Evolutionary conservation across 331 rosid species (phyloP).

Genomic region (Spiraea crenata): DNA sequence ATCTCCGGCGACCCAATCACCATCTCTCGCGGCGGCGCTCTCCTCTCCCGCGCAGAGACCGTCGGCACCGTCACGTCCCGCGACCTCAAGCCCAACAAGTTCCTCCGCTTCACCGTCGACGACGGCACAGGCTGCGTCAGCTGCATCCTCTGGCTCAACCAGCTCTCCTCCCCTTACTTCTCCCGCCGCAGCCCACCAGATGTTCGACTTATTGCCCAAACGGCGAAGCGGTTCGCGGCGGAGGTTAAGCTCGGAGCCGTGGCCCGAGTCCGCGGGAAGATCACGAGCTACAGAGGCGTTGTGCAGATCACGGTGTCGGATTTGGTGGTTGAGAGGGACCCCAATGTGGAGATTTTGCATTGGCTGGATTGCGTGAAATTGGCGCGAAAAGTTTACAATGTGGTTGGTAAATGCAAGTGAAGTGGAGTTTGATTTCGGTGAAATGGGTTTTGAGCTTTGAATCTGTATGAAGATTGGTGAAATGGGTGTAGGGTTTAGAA

Average conservation of each 20-base stretch:
- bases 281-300: conserved; percentile 38
- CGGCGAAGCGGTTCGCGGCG: conserved; percentile 31
- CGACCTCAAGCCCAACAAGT: conserved; percentile 46
- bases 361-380: conserved; percentile 62
- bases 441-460: not conserved
- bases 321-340: conserved; percentile 65
- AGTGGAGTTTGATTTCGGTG: not conserved
- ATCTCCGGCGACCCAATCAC: conserved; percentile 1
- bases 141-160: conserved; percentile 87
- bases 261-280: conserved; percentile 67
- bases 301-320: conserved; percentile 72
- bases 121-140: conserved; percentile 66
- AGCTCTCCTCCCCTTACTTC: conserved; percentile 43
- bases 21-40: conserved; percentile 47
- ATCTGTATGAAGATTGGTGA: not conserved
- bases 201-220: conserved; percentile 38
- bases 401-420: not conserved
- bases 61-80: conserved; percentile 57
- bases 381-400: conserved; percentile 60
- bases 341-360: conserved; percentile 66
- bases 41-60: conserved; percentile 47
- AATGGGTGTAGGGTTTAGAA: not conserved
- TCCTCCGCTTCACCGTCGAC: conserved; percentile 58
- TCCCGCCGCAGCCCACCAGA: conserved; percentile 49
- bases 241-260: conserved; percentile 42